Evolutionary conservation across 768 basidiomycete species (phyloP).

Genomic region (Mycena rosella): DNA sequence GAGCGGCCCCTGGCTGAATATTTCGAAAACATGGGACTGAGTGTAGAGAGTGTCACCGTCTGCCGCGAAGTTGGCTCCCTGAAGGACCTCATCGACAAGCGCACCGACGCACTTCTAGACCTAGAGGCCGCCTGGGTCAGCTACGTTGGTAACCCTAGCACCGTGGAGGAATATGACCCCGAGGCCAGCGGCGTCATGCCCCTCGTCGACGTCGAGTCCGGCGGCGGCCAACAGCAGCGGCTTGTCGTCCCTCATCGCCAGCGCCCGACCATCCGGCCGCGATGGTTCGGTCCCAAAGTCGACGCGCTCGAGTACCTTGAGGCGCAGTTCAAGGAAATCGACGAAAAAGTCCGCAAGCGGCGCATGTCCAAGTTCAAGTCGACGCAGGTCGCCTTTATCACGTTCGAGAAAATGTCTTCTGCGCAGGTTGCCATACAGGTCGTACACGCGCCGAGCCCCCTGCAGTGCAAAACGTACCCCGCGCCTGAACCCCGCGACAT

Average conservation of each 20-base stretch:
- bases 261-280: slow-evolving; percentile 81
- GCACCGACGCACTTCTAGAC: slow-evolving; percentile 83
- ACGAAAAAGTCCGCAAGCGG: slow-evolving; percentile 84
- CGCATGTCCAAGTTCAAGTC: slow-evolving; percentile 80
- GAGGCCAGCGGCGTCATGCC: slow-evolving; percentile 64
- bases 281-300: slow-evolving; percentile 81
- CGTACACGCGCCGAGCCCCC: slow-evolving; percentile 78
- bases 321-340: slow-evolving; percentile 80
- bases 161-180: slow-evolving; percentile 85
- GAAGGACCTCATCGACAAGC: slow-evolving; percentile 77
- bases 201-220: slow-evolving; percentile 61
- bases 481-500: slow-evolving; percentile 97
- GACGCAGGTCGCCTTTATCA: slow-evolving; percentile 92
- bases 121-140: slow-evolving; percentile 90
- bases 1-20: slow-evolving; percentile 92
- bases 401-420: slow-evolving; percentile 92
- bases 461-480: slow-evolving; percentile 73
- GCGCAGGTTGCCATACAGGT: slow-evolving; percentile 92
- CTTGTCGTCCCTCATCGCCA: slow-evolving; percentile 81
- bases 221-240: slow-evolving; percentile 62
- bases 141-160: slow-evolving; percentile 95
- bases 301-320: slow-evolving; percentile 94
- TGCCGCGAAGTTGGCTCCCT: slow-evolving; percentile 86
- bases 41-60: slow-evolving; percentile 93
- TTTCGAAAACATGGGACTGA: slow-evolving; percentile 89